These are phyloP conservation scores for Coniophora puteana DNA, from an alignment of 1,284 basidiomycete genomes.

Conservation along the genomic window DNA sequence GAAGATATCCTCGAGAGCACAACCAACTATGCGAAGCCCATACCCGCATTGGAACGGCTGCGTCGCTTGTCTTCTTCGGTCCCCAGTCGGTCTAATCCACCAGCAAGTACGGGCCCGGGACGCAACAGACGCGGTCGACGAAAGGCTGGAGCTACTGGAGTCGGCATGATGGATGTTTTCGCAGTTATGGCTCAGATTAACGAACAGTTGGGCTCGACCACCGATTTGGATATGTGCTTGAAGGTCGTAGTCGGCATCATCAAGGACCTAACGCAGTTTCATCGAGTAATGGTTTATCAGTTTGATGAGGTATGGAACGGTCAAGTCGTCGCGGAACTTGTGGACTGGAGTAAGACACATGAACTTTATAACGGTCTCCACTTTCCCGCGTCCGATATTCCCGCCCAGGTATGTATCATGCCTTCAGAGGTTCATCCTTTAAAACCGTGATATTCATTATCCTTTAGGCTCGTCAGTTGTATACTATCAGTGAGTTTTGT, in stretches of 20 bases:
- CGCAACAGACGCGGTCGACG: slow-evolving; percentile 20
- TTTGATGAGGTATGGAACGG: slow-evolving; percentile 74
- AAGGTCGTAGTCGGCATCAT: slow-evolving; percentile 80
- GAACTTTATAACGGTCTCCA: slow-evolving; percentile 77
- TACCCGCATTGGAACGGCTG: slow-evolving; percentile 72
- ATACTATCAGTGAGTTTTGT: slow-evolving; percentile 41
- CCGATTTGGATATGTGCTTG: slow-evolving; percentile 70
- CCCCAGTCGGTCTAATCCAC: slow-evolving; percentile 5
- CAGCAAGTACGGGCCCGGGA: slow-evolving; percentile 7
- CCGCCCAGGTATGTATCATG: slow-evolving; percentile 44
- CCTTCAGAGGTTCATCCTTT: slow-evolving; percentile 8
- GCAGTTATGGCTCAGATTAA: slow-evolving; percentile 83
- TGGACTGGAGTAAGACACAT: slow-evolving; percentile 79
- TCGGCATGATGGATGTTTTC: slow-evolving; percentile 80
- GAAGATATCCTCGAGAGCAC: slow-evolving; percentile 76
- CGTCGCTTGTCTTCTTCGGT: slow-evolving; percentile 37
- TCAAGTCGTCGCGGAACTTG: slow-evolving; percentile 80
- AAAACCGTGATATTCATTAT: slow-evolving; percentile 4
- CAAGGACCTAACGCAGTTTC: slow-evolving; percentile 82
- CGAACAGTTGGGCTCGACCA: slow-evolving; percentile 74
- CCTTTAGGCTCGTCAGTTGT: slow-evolving; percentile 40
- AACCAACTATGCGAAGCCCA: slow-evolving; percentile 67
- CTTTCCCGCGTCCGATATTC: slow-evolving; percentile 63
- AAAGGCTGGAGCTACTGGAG: slow-evolving; percentile 26
- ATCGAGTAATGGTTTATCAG: slow-evolving; percentile 88